phyloP scores from a whole-genome alignment of 352 stramenopile genomes.

The Saprolegnia diclina region DNA sequence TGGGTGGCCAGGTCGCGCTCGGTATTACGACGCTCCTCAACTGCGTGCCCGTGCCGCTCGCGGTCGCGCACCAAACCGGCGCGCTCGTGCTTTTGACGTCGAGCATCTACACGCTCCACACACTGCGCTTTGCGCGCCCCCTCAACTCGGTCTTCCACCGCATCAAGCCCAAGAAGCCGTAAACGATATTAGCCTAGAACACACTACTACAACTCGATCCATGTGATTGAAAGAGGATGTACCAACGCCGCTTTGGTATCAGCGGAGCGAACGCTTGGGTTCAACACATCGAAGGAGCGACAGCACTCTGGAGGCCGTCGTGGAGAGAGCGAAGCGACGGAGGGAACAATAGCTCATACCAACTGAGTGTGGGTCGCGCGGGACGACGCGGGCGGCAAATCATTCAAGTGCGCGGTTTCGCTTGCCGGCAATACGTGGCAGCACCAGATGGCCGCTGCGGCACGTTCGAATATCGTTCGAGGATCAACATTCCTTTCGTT shows the following conservation, averaged over 20 bases:
- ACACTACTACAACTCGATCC: too few relatives aligned
- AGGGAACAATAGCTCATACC: too few relatives aligned
- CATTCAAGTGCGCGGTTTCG: too few relatives aligned
- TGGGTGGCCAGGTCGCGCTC: conserved; percentile 83
- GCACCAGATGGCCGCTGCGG: neutral
- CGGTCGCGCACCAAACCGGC: conserved; percentile 91
- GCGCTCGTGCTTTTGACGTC: conserved; percentile 92
- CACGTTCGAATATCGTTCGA: neutral
- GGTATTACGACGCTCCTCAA: conserved; percentile 96
- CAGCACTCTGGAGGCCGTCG: too few relatives aligned
- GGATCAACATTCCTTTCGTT: conserved; percentile 1
- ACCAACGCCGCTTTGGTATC: too few relatives aligned
- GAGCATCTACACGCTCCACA: conserved; percentile 88
- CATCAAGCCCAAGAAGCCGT: conserved; percentile 22
- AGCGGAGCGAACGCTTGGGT: too few relatives aligned
- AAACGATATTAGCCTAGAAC: neutral
- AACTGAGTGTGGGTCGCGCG: too few relatives aligned
- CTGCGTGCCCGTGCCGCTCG: conserved; percentile 94
- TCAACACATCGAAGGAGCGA: too few relatives aligned
- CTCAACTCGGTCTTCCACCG: conserved; percentile 27
- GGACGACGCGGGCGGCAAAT: too few relatives aligned
- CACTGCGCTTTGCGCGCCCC: conserved; percentile 79
- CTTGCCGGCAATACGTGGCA: neutral
- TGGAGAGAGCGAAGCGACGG: too few relatives aligned
- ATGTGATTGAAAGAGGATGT: too few relatives aligned